phyloP scores from a whole-genome alignment of 208 protist species.

The Blastocrithidia nonstop region DNA sequence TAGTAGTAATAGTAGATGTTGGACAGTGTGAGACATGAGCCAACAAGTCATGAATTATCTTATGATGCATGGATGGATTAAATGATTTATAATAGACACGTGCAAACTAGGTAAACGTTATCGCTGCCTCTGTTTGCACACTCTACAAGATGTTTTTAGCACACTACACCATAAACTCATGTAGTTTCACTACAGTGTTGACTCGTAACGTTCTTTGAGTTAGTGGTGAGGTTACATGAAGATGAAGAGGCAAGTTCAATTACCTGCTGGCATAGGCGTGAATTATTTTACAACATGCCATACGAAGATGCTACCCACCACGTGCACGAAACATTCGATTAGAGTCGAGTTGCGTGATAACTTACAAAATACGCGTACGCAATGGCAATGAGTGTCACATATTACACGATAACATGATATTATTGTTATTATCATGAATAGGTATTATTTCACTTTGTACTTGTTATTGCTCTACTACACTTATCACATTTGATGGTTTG shows the following conservation, averaged over 20 bases:
- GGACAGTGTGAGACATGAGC: too few relatives aligned
- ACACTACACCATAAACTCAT: slow-evolving; percentile 78
- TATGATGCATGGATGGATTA: slow-evolving; percentile 52
- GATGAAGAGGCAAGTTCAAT: slow-evolving; percentile 46
- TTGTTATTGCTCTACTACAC: too few relatives aligned
- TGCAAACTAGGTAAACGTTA: slow-evolving; percentile 46
- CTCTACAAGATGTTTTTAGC: slow-evolving; percentile 72
- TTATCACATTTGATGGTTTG: too few relatives aligned
- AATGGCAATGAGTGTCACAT: too few relatives aligned
- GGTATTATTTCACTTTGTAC: background rate
- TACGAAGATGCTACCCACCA: slow-evolving; percentile 87
- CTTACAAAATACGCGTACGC: slow-evolving; percentile 10
- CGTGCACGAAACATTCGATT: slow-evolving; percentile 88
- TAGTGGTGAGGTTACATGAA: slow-evolving; percentile 29
- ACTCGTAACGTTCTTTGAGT: slow-evolving; percentile 28
- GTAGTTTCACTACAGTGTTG: slow-evolving; percentile 41
- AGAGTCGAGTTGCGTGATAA: slow-evolving; percentile 76
- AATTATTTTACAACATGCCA: slow-evolving; percentile 83
- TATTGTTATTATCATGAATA: too few relatives aligned
- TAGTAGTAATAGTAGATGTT: slow-evolving; percentile 4
- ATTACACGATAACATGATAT: too few relatives aligned
- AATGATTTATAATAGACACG: slow-evolving; percentile 47
- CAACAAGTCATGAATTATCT: slow-evolving; percentile 48
- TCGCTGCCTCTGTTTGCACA: slow-evolving; percentile 50
- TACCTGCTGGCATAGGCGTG: slow-evolving; percentile 33